Evolutionary conservation across 2,329 filamentous ascomycete species (phyloP).

Genomic region (Aspergillus alliaceus): DNA sequence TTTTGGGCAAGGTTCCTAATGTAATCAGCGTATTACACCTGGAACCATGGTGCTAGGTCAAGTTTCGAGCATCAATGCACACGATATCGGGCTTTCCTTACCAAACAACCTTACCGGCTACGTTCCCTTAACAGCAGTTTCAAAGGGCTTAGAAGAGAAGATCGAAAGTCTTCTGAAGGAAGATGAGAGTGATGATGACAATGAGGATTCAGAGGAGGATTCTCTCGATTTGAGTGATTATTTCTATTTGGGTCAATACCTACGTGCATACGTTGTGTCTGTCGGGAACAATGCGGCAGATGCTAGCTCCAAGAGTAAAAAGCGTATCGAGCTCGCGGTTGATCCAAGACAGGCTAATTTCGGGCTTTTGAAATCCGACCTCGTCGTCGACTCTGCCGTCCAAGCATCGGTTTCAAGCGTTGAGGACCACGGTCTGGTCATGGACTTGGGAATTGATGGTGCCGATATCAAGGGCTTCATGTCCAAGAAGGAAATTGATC

Average conservation of each 20-base stretch:
- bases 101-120: slow-evolving; percentile 93
- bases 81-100: slow-evolving; percentile 77
- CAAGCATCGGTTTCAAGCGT: slow-evolving; percentile 88
- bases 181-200: slow-evolving; percentile 57
- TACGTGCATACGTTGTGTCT: slow-evolving; percentile 79
- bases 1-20: slow-evolving; percentile 30
- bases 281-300: slow-evolving; percentile 59
- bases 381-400: slow-evolving; percentile 73
- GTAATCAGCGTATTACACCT: slow-evolving; percentile 69
- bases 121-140: slow-evolving; percentile 89
- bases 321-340: slow-evolving; percentile 83
- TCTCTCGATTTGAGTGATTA: slow-evolving; percentile 72
- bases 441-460: slow-evolving; percentile 80
- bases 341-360: slow-evolving; percentile 77
- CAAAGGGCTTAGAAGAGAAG: slow-evolving; percentile 71
- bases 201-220: slow-evolving; percentile 51
- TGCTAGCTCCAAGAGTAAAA: slow-evolving; percentile 65
- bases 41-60: slow-evolving; percentile 88
- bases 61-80: slow-evolving; percentile 74
- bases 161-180: slow-evolving; percentile 68
- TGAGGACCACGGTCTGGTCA: slow-evolving; percentile 93
- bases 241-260: slow-evolving; percentile 82
- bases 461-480: slow-evolving; percentile 76
- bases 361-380: slow-evolving; percentile 68
- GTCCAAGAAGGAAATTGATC: slow-evolving; percentile 76